Percentiles rank a stretch among this genome's conserved stretches.
phyloP scores from a whole-genome alignment of 2,329 filamentous ascomycete genomes.

The Pseudofabraea citricarpa region DNA sequence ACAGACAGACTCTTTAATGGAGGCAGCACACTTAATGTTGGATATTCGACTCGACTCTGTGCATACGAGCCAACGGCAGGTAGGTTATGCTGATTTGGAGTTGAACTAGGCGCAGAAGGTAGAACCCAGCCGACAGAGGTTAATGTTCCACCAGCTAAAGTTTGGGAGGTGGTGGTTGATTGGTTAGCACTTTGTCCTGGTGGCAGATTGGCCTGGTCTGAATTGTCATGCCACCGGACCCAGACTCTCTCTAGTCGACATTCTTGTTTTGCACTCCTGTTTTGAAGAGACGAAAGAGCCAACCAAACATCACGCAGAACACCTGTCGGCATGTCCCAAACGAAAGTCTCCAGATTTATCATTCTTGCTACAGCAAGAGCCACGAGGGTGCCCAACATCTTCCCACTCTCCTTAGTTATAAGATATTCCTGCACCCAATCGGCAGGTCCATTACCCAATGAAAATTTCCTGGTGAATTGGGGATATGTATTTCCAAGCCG shows the following conservation, averaged over 20 bases:
- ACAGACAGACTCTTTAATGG: slow-evolving; percentile 71
- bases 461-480: slow-evolving; percentile 76
- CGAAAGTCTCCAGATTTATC: slow-evolving; percentile 75
- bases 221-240: slow-evolving; percentile 80
- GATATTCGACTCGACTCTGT: slow-evolving; percentile 40
- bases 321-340: slow-evolving; percentile 88
- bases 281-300: slow-evolving; percentile 66
- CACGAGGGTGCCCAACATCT: slow-evolving; percentile 82
- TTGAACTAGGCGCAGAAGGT: slow-evolving; percentile 21
- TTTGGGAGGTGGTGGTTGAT: slow-evolving; percentile 21
- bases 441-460: slow-evolving; percentile 73
- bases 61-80: background rate
- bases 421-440: slow-evolving; percentile 80
- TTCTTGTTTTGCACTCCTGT: slow-evolving; percentile 46
- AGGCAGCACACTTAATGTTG: slow-evolving; percentile 74
- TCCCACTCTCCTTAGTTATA: slow-evolving; percentile 77
- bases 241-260: slow-evolving; percentile 70
- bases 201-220: slow-evolving; percentile 21
- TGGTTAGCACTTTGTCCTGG: slow-evolving; percentile 16
- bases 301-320: slow-evolving; percentile 78
- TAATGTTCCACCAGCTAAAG: slow-evolving; percentile 31
- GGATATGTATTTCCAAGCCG: slow-evolving; percentile 71
- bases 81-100: slow-evolving; percentile 21
- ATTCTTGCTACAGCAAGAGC: slow-evolving; percentile 76
- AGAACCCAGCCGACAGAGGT: slow-evolving; percentile 36